A percentile compares a stretch with the other conserved stretches of the same genome.
Evolutionary conservation across 2,329 filamentous ascomycete species (phyloP).

Genomic region (Colletotrichum tropicicola): DNA sequence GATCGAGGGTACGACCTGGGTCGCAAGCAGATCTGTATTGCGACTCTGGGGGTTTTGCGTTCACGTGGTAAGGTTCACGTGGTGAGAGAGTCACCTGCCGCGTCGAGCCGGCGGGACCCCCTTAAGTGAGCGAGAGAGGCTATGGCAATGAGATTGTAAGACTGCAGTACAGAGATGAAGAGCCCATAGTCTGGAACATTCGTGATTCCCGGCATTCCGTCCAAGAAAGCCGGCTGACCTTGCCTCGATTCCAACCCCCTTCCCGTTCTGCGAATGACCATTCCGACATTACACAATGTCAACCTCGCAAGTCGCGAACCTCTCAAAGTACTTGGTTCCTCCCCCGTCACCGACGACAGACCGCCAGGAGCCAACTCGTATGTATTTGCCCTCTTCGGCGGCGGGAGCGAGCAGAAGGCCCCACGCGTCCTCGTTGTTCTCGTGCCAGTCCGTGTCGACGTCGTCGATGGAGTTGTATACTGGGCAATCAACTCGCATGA

Average conservation of each 20-base stretch:
- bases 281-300: background rate
- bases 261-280: too few species aligned
- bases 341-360: background rate
- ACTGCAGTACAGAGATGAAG: background rate
- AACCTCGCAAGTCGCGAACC: background rate
- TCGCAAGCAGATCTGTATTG: background rate
- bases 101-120: background rate
- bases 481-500: background rate
- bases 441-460: background rate
- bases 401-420: background rate
- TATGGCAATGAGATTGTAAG: background rate
- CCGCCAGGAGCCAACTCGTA: background rate
- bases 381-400: background rate
- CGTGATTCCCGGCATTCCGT: background rate
- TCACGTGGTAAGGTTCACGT: constrained; percentile 8
- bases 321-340: background rate
- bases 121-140: too few species aligned
- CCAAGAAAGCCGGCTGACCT: background rate
- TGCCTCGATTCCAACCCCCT: too few species aligned
- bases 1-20: background rate
- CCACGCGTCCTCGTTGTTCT: background rate
- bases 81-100: background rate
- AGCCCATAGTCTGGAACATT: background rate
- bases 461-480: background rate
- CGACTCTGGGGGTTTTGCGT: background rate